These are phyloP conservation scores for Salix caprea DNA, from an alignment of 345 rosid genomes.

Conservation along the genomic window DNA sequence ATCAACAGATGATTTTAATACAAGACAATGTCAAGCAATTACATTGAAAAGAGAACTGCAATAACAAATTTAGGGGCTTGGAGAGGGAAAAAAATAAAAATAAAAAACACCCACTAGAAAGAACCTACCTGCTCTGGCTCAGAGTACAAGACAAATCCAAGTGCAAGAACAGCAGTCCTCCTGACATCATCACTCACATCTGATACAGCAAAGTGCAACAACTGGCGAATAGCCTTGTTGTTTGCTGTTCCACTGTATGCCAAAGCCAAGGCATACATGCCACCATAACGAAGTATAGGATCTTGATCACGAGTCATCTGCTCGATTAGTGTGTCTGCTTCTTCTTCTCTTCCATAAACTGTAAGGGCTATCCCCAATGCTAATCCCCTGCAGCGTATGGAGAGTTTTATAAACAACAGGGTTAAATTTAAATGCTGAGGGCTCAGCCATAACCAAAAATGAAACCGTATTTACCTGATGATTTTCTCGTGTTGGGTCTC, in stretches of 20 bases:
- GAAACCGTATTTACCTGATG: conserved; percentile 56
- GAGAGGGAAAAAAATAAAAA: neutral
- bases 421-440: neutral
- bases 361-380: conserved; percentile 97
- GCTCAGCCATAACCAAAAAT: neutral
- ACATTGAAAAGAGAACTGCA: conserved; percentile 4
- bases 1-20: neutral
- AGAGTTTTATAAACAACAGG: neutral
- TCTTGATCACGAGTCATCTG: conserved; percentile 99
- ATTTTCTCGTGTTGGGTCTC: conserved; percentile 99
- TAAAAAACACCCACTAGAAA: neutral
- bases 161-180: conserved; percentile 97
- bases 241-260: conserved; percentile 97
- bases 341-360: conserved; percentile 98
- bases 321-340: conserved; percentile 95
- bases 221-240: conserved; percentile 98
- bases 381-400: conserved; percentile 56
- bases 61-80: neutral
- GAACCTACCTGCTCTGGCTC: conserved; percentile 90
- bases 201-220: conserved; percentile 98
- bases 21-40: neutral
- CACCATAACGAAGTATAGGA: conserved; percentile 97
- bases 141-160: conserved; percentile 94
- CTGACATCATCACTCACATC: conserved; percentile 98
- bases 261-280: conserved; percentile 96